phyloP scores from a whole-genome alignment of 1,284 basidiomycete species.

The Cronartium ribicola region DNA sequence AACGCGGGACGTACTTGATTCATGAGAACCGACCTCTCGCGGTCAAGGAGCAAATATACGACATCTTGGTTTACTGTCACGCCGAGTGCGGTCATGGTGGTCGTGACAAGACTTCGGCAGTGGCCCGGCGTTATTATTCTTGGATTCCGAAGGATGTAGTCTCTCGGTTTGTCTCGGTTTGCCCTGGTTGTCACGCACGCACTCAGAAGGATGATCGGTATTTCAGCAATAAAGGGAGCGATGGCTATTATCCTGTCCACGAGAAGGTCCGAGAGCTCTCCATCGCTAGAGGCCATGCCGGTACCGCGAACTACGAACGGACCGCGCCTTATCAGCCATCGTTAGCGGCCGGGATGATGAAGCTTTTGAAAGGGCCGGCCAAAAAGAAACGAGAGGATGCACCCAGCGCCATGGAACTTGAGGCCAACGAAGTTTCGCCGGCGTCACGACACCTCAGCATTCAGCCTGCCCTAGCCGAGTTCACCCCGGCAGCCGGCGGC shows the following conservation, averaged over 20 bases:
- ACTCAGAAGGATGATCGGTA: slow-evolving; percentile 39
- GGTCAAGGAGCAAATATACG: slow-evolving; percentile 68
- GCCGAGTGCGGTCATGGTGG: slow-evolving; percentile 64
- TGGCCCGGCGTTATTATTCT: slow-evolving; percentile 59
- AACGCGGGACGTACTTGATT: slow-evolving; percentile 56
- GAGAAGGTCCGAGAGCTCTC: slow-evolving; percentile 38
- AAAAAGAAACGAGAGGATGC: not conserved
- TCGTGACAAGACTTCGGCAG: slow-evolving; percentile 63
- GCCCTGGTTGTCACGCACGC: slow-evolving; percentile 61
- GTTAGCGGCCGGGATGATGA: slow-evolving; percentile 37
- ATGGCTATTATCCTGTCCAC: slow-evolving; percentile 41
- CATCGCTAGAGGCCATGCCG: slow-evolving; percentile 16
- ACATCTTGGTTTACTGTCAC: slow-evolving; percentile 68
- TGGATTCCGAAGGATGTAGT: slow-evolving; percentile 76
- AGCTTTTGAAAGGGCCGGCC: slow-evolving; percentile 29
- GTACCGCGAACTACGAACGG: slow-evolving; percentile 6
- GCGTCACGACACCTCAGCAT: not conserved
- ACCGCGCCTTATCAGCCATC: slow-evolving; percentile 34
- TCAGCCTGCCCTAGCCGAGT: too few species aligned
- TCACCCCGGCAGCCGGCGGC: not conserved
- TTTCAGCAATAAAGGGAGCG: slow-evolving; percentile 29
- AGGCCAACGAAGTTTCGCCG: not conserved
- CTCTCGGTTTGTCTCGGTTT: slow-evolving; percentile 67
- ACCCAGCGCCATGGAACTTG: not conserved
- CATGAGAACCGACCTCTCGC: slow-evolving; percentile 68